Percentiles rank a stretch among this genome's conserved stretches.
Conservation (phyloP, 352 stramenopile genomes). For the Elongisporangium prolatum region DNA sequence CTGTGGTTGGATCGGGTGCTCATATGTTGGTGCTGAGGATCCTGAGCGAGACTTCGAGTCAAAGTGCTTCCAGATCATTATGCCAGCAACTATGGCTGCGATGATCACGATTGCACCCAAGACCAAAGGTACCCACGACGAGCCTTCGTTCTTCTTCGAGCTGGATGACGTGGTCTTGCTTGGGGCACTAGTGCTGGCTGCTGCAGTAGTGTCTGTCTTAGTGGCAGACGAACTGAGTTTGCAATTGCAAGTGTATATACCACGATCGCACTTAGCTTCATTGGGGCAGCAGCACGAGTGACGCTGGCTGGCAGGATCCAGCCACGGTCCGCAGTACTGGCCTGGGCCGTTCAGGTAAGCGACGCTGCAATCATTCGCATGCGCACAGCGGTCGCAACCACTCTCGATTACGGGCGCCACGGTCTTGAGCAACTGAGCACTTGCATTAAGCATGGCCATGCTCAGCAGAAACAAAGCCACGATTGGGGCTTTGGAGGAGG, state of each 20-base stretch:
- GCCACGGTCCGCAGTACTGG: slow-evolving; percentile 50
- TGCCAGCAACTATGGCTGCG: background rate
- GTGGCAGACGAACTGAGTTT: background rate
- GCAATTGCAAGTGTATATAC: slow-evolving; percentile 42
- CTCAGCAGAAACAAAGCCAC: background rate
- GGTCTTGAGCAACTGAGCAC: background rate
- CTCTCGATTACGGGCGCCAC: background rate
- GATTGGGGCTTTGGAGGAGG: background rate
- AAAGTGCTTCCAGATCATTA: background rate
- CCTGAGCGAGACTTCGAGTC: slow-evolving; percentile 11
- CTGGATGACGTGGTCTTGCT: slow-evolving; percentile 3
- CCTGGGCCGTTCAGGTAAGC: slow-evolving; percentile 38
- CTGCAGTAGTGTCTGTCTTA: background rate
- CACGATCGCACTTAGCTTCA: slow-evolving; percentile 23
- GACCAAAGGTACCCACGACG: slow-evolving; percentile 25
- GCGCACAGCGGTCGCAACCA: background rate
- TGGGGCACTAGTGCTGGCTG: slow-evolving; percentile 1
- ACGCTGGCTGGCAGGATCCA: slow-evolving; percentile 25
- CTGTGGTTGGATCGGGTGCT: slow-evolving; percentile 13
- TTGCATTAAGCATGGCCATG: background rate
- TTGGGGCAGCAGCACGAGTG: slow-evolving; percentile 49
- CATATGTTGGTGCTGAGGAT: slow-evolving; percentile 9
- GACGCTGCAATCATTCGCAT: slow-evolving; percentile 22
- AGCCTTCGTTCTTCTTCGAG: slow-evolving; percentile 4
- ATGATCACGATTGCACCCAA: slow-evolving; percentile 26